Base-by-base conservation (phyloP, 23 red algal species). In the Gracilaria vermiculophylla region DNA sequence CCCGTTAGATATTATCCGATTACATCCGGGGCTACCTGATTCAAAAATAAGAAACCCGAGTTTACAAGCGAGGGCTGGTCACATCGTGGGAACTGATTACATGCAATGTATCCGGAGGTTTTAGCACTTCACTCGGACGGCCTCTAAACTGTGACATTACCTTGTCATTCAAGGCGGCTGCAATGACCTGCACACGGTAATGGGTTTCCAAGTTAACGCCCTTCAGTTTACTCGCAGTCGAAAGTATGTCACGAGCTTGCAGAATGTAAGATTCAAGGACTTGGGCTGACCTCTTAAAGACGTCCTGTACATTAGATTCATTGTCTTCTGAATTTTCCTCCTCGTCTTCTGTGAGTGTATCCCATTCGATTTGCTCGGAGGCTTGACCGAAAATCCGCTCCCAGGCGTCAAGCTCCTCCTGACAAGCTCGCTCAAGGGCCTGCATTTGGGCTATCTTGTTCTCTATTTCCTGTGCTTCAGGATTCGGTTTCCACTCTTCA, bases 61-160 rank as follows among this genome's bases (percentile, higher is more conserved):
- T 35, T 64, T 34, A 64, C 29, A 64, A 35, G 42, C 67, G 39
- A 42, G 36, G 40, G 37, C 11, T 73, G 29, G 14, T 34, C 20
- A 34, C 21, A 19, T 73, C n/a, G 25, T 73, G 9, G 17, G 6
- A 14, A 28, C 3, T 42, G 2, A 20, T 7, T 36, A 73, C 67
- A 73, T 73, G 67, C 42, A 73, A 73, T 13, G 67, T 45, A 3
- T 73, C 67, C 25, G 67, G 67, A 44, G 67, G 67, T 17, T 48
- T 73, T 5, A 73, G 67, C 39, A 48, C 42, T 47, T 73, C 67
- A 17, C 67, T 73, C 23, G 67, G 67, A 1, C 67, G 67, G 47
- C 67, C 67, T 15, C 40, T 48, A 32, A 73, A 73, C 67, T 48
- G 67, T 14, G 67, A 73, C 23, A 73, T 27, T 5, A 66, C 61